Percentiles rank a stretch among this genome's conserved stretches.
phyloP scores from a whole-genome alignment of 2,329 filamentous ascomycete genomes.

The Camillea tinctor region DNA sequence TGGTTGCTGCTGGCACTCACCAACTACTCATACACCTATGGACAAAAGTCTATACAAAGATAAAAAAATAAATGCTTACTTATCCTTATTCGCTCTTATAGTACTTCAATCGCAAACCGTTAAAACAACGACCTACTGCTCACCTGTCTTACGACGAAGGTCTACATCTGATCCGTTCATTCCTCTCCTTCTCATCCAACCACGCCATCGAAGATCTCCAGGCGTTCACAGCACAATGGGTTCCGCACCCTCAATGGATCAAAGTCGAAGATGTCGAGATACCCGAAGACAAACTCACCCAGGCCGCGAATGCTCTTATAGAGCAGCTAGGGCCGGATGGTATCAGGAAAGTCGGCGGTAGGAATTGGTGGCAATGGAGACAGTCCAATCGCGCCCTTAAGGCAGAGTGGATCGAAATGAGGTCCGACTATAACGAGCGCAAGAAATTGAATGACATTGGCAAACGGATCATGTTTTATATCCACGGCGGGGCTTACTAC shows the following conservation, averaged over 20 bases:
- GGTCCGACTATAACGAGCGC: conserved; percentile 71
- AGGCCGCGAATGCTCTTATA: conserved; percentile 66
- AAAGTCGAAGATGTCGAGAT: conserved; percentile 71
- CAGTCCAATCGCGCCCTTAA: conserved; percentile 63
- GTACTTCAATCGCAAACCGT: conserved; percentile 78
- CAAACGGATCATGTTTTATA: conserved; percentile 83
- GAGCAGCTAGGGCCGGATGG: conserved; percentile 77
- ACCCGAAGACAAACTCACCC: conserved; percentile 58
- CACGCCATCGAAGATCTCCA: conserved; percentile 94
- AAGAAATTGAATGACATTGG: conserved; percentile 59
- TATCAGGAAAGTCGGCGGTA: conserved; percentile 73
- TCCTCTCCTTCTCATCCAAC: conserved; percentile 79
- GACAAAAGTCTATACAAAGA: background rate
- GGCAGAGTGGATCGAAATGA: conserved; percentile 98
- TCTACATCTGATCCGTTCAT: conserved; percentile 80
- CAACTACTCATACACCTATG: no score
- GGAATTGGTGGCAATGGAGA: conserved; percentile 88
- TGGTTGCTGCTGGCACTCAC: background rate
- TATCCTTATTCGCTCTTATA: conserved; percentile 35
- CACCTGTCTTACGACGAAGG: conserved; percentile 95
- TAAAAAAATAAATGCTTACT: conserved; percentile 16
- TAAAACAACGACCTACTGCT: conserved; percentile 77
- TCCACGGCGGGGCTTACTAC: conserved; percentile 93
- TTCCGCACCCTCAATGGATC: conserved; percentile 86
- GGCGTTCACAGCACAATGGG: conserved; percentile 86